phyloP scores from a whole-genome alignment of 495 filamentous ascomycete genomes.

The Daldinia grandis region DNA sequence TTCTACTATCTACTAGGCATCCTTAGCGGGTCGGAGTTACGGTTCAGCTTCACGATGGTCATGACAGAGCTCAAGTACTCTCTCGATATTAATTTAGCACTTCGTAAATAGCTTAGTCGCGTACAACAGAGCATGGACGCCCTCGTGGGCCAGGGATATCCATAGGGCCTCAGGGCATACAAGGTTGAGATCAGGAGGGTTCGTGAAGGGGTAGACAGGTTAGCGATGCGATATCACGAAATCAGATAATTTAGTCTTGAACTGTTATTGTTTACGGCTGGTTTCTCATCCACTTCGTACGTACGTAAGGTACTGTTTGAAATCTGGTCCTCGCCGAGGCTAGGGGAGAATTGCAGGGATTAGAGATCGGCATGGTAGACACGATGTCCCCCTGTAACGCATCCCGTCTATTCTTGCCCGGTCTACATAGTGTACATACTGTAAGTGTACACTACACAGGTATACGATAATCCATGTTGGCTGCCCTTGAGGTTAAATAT shows the following conservation, averaged over 20 bases:
- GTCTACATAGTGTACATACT: not conserved
- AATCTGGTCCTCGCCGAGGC: conserved; percentile 12
- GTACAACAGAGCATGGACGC: conserved; percentile 16
- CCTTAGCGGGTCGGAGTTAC: conserved; percentile 26
- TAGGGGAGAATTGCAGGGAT: conserved; percentile 25
- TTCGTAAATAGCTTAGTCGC: conserved; percentile 24
- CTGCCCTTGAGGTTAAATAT: conserved; percentile 9
- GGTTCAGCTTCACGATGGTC: conserved; percentile 24
- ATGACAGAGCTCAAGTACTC: conserved; percentile 10
- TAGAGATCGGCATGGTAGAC: conserved; percentile 29
- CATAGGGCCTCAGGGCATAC: conserved; percentile 18
- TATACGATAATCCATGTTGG: conserved; percentile 1
- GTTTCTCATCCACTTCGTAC: conserved; percentile 8
- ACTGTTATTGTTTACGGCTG: conserved; percentile 3
- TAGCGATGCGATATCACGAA: conserved; percentile 17
- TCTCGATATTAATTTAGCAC: conserved; percentile 2
- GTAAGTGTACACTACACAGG: not conserved
- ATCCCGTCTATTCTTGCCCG: conserved; percentile 36
- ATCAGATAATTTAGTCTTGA: conserved; percentile 12
- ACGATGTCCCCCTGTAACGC: conserved; percentile 37
- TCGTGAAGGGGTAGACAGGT: conserved; percentile 11
- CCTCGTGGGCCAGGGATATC: conserved; percentile 15
- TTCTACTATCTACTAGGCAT: conserved; percentile 22
- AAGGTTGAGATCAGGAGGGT: conserved; percentile 1
- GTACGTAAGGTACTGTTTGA: conserved; percentile 1